phyloP scores from a whole-genome alignment of 2,329 filamentous ascomycete species.

The Beauveria scarabaeidicola region DNA sequence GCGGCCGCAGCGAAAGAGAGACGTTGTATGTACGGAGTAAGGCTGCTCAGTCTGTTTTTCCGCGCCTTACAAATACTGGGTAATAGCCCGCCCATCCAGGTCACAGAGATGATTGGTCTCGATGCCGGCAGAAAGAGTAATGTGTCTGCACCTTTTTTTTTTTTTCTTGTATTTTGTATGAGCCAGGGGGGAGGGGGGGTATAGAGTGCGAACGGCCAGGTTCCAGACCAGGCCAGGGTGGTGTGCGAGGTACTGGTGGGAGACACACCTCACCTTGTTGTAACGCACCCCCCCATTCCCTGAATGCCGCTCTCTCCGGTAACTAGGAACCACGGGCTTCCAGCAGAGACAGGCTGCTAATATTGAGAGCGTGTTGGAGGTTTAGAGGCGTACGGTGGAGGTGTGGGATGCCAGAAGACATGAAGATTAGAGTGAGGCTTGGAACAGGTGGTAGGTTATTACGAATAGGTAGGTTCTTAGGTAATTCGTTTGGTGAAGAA shows the following conservation, averaged over 20 bases:
- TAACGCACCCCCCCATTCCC: background rate
- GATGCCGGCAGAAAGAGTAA: background rate
- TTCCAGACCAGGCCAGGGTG: background rate
- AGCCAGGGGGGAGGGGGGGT: background rate
- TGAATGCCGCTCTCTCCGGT: background rate
- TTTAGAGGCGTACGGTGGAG: background rate
- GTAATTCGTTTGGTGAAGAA: too few species aligned
- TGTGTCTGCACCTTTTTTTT: background rate
- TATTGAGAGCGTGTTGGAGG: background rate
- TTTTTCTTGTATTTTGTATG: background rate
- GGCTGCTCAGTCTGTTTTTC: background rate
- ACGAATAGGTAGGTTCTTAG: too few species aligned
- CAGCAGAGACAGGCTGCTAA: too few species aligned
- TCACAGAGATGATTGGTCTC: slow-evolving; percentile 6
- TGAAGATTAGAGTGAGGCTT: too few species aligned
- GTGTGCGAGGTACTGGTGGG: background rate
- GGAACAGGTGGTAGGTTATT: too few species aligned
- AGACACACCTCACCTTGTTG: background rate
- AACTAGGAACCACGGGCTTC: background rate
- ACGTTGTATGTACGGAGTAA: background rate
- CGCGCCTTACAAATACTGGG: background rate
- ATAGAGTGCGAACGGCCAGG: background rate
- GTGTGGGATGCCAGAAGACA: background rate
- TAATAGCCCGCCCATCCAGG: background rate
- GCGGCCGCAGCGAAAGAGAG: background rate